These are phyloP conservation scores for Exophiala sp. DNA, from an alignment of 2,329 filamentous ascomycete species.

Conservation along the genomic window DNA sequence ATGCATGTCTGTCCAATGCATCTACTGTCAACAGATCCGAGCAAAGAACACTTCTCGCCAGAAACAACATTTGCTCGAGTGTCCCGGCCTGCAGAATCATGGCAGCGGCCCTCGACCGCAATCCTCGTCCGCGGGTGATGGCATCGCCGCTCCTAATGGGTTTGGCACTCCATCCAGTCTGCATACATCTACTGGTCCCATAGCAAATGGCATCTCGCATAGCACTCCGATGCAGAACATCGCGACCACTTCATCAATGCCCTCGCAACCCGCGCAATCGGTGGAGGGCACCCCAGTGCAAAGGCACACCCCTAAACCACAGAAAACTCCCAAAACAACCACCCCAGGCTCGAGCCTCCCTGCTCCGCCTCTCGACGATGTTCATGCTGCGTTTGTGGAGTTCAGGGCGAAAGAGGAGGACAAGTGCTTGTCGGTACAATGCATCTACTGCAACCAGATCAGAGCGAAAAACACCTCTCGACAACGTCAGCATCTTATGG, in stretches of 20 bases:
- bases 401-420: conserved; percentile 27
- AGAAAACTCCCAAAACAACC: conserved; percentile 22
- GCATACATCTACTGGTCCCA: conserved; percentile 39
- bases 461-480: conserved; percentile 48
- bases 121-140: conserved; percentile 34
- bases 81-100: conserved; percentile 44
- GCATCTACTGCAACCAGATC: conserved; percentile 47
- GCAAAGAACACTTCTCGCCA: conserved; percentile 50
- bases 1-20: conserved; percentile 50
- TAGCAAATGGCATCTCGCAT: conserved; percentile 43
- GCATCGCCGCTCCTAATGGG: conserved; percentile 40
- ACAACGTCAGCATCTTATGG: conserved; percentile 45
- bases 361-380: conserved; percentile 44
- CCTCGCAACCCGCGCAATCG: conserved; percentile 28
- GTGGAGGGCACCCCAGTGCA: conserved; percentile 17
- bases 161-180: conserved; percentile 40
- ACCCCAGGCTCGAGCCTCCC: conserved; percentile 35
- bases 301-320: conserved; percentile 22
- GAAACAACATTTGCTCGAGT: conserved; percentile 48
- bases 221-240: conserved; percentile 40
- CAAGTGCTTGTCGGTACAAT: conserved; percentile 46
- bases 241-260: conserved; percentile 32
- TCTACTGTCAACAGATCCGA: conserved; percentile 49
- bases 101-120: conserved; percentile 41
- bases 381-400: conserved; percentile 46